Evolutionary conservation across 2,329 filamentous ascomycete genomes (phyloP).

Genomic region (Paraphoma chrysanthemicola): DNA sequence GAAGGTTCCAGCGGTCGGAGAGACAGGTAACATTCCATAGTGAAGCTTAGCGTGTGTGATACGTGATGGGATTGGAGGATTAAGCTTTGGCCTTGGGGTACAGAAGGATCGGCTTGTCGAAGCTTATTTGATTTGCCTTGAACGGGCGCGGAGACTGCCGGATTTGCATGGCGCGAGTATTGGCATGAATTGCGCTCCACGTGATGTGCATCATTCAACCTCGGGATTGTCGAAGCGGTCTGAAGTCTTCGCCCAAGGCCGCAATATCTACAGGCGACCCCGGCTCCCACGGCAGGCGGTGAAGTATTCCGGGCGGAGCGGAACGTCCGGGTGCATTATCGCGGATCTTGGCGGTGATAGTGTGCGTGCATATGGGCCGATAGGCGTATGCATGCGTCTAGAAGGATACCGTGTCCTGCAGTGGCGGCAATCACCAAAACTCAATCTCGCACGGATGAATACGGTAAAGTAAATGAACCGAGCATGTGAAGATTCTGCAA

Average conservation of each 20-base stretch:
- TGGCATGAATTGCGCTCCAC: no score
- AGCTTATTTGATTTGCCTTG: not conserved
- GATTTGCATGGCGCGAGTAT: no score
- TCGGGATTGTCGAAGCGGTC: not conserved
- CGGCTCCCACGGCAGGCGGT: not conserved
- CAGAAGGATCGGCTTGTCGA: not conserved
- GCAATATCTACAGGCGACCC: not conserved
- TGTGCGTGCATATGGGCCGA: not conserved
- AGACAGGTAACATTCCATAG: not conserved
- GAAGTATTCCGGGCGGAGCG: slow-evolving; percentile 3
- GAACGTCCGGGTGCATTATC: not conserved
- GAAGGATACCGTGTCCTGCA: not conserved
- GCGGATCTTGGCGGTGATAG: not conserved
- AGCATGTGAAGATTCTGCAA: not conserved
- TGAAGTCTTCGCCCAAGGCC: not conserved
- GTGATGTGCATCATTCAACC: not conserved
- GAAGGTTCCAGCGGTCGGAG: not conserved
- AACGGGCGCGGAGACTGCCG: no score
- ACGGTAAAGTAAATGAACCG: not conserved
- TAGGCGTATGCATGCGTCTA: not conserved
- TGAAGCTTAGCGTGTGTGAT: not conserved
- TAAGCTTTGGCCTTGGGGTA: not conserved
- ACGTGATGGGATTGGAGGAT: not conserved
- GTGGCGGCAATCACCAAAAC: not conserved
- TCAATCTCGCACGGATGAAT: no score